Evolutionary conservation across 208 protist genomes (phyloP).

Genomic region (Endotrypanum monterogeii): DNA sequence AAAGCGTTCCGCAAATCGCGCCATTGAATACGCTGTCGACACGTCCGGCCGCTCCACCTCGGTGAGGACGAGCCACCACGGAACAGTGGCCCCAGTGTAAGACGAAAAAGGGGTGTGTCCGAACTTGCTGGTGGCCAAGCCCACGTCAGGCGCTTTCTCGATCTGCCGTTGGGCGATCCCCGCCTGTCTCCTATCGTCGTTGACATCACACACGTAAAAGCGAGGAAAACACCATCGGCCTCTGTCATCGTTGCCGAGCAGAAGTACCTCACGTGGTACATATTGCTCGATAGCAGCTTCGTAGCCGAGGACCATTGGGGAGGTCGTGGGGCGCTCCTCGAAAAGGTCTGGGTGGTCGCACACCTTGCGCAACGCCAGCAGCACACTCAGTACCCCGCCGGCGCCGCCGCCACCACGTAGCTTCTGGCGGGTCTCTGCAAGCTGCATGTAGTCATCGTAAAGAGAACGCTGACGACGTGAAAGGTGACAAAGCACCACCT

Average conservation of each 20-base stretch:
- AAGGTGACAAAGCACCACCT: slow-evolving; percentile 92
- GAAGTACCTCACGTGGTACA: slow-evolving; percentile 54
- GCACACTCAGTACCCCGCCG: slow-evolving; percentile 92
- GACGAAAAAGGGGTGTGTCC: neutral
- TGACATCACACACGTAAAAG: slow-evolving; percentile 29
- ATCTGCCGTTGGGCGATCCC: neutral
- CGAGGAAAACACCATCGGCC: slow-evolving; percentile 37
- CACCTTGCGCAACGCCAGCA: slow-evolving; percentile 97
- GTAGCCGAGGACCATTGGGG: slow-evolving; percentile 64
- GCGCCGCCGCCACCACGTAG: slow-evolving; percentile 47
- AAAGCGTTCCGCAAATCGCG: slow-evolving; percentile 17
- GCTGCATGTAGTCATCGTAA: slow-evolving; percentile 98
- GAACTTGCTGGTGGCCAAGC: neutral
- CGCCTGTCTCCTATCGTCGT: slow-evolving; percentile 13
- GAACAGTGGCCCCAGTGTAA: neutral
- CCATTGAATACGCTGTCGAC: neutral
- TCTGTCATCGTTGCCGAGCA: slow-evolving; percentile 37
- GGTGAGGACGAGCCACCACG: slow-evolving; percentile 11
- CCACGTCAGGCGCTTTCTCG: neutral
- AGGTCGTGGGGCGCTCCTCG: slow-evolving; percentile 79
- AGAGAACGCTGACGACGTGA: slow-evolving; percentile 93
- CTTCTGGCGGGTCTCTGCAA: slow-evolving; percentile 67
- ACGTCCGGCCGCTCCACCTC: slow-evolving; percentile 1
- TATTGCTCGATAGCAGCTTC: slow-evolving; percentile 33
- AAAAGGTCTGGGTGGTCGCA: slow-evolving; percentile 98